phyloP scores from a whole-genome alignment of 192 early-diverging fungal genomes.

The Rhizophagus prolifer region DNA sequence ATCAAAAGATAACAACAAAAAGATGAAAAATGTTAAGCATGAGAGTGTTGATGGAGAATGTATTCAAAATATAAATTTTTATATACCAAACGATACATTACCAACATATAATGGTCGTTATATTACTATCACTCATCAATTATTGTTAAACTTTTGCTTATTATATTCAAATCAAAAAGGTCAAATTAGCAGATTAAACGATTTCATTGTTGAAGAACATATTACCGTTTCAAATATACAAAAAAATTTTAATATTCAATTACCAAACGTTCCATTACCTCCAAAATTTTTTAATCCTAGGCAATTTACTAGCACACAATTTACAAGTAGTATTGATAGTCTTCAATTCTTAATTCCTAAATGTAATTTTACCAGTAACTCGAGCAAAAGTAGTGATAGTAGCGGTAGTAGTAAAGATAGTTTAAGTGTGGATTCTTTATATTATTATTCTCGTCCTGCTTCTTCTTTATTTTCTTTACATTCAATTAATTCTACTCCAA shows the following conservation, averaged over 20 bases:
- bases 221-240: constrained; percentile 20
- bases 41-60: constrained; percentile 18
- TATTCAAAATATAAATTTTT: constrained; percentile 19
- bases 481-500: background rate
- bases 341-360: background rate
- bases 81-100: background rate
- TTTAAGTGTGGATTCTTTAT: background rate
- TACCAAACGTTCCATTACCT: background rate
- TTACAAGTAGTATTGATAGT: background rate
- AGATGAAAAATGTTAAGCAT: background rate
- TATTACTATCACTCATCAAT: constrained; percentile 10
- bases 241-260: constrained; percentile 8
- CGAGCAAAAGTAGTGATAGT: background rate
- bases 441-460: background rate
- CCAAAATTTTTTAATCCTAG: constrained; percentile 16
- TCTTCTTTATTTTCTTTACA: background rate
- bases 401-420: background rate
- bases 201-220: constrained; percentile 19
- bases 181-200: background rate
- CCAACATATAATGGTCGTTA: constrained; percentile 25
- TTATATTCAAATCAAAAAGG: background rate
- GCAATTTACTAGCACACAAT: background rate
- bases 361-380: background rate
- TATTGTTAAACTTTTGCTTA: constrained; percentile 12
- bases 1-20: background rate